phyloP scores from a whole-genome alignment of 371 early-diverging fungal species.

The Mortierella sp. region DNA sequence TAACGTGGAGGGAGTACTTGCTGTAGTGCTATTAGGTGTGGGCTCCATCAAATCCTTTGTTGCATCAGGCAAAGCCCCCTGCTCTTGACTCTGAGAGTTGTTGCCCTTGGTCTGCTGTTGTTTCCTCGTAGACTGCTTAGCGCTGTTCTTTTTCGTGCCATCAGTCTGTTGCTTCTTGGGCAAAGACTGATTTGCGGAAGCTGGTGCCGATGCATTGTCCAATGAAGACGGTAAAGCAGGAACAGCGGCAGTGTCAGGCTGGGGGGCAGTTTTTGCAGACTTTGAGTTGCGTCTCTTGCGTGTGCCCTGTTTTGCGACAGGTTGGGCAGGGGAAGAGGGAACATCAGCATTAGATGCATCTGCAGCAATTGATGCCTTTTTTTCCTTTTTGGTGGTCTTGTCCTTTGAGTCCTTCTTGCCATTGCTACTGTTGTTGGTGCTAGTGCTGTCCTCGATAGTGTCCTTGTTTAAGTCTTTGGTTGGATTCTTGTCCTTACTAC shows the following conservation, averaged over 20 bases:
- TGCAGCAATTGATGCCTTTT: neutral
- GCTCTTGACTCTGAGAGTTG: conserved; percentile 4
- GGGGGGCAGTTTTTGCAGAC: conserved; percentile 4
- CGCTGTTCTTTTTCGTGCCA: conserved; percentile 9
- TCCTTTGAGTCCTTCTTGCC: conserved; percentile 18
- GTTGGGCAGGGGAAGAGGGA: conserved; percentile 5
- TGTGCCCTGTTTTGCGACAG: conserved; percentile 13
- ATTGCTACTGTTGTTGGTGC: neutral
- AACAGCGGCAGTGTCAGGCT: neutral
- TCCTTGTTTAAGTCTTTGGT: neutral
- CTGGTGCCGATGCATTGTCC: neutral
- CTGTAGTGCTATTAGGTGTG: neutral
- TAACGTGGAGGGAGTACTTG: conserved; percentile 2
- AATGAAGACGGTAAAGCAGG: conserved; percentile 5
- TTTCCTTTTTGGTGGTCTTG: conserved; percentile 24
- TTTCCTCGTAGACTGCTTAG: conserved; percentile 16
- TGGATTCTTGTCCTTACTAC: conserved; percentile 10
- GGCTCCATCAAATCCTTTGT: conserved; percentile 7
- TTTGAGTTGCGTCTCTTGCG: conserved; percentile 30
- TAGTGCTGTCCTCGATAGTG: neutral
- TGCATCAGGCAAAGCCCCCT: neutral
- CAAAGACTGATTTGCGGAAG: conserved; percentile 10
- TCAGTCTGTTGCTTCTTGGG: conserved; percentile 13
- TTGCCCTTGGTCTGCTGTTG: conserved; percentile 12
- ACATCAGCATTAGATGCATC: neutral